Conservation (phyloP, 495 filamentous ascomycete species). For the Daldinia loculata region DNA sequence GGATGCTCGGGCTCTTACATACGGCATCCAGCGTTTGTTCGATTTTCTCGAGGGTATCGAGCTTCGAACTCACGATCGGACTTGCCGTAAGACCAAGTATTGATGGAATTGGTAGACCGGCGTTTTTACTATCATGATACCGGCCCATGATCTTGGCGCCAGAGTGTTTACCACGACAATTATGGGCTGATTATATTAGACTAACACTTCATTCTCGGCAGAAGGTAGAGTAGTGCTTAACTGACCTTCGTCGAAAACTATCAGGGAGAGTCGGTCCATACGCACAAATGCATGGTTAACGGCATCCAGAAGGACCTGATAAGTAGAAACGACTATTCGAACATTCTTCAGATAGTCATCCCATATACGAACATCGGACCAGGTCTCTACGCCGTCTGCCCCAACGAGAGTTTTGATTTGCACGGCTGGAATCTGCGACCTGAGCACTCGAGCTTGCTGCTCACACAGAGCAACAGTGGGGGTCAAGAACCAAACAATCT, state of each 20-base stretch:
- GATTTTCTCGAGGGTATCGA: conserved; percentile 62
- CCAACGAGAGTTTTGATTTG: conserved; percentile 73
- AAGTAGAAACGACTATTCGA: conserved; percentile 79
- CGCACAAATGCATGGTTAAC: conserved; percentile 80
- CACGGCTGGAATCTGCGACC: conserved; percentile 67
- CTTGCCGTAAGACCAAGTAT: conserved; percentile 90
- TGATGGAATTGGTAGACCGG: conserved; percentile 62
- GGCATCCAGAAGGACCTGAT: conserved; percentile 80
- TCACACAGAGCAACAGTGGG: conserved; percentile 77
- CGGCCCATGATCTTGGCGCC: conserved; percentile 83
- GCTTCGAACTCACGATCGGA: conserved; percentile 70
- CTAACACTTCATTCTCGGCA: conserved; percentile 16
- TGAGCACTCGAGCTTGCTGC: conserved; percentile 76
- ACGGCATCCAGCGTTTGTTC: conserved; percentile 80
- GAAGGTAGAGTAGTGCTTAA: background rate
- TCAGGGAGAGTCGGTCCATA: conserved; percentile 69
- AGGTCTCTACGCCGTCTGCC: conserved; percentile 73
- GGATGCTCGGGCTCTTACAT: conserved; percentile 73
- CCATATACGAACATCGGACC: conserved; percentile 78
- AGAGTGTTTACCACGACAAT: conserved; percentile 70
- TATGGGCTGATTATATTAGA: conserved; percentile 65
- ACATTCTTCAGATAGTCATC: conserved; percentile 72
- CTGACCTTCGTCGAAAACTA: conserved; percentile 92
- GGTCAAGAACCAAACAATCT: conserved; percentile 88
- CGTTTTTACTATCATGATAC: conserved; percentile 62